These are phyloP conservation scores for Apiotrichum akiyoshidainum DNA, from an alignment of 1,284 basidiomycete species.

Conservation along the genomic window DNA sequence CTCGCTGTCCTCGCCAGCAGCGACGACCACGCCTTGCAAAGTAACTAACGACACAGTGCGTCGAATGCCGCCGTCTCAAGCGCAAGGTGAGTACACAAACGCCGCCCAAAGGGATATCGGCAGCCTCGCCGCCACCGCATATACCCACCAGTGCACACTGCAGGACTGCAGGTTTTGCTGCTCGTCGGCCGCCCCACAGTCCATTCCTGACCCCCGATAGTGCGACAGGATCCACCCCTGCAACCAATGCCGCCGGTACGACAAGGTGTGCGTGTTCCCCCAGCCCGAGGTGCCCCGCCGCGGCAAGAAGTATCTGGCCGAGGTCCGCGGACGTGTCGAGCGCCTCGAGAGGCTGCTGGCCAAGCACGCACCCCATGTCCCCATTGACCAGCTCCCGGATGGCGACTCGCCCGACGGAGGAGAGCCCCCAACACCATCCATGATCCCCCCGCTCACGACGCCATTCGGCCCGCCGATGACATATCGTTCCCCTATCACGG, in stretches of 20 bases:
- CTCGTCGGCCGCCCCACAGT: neutral
- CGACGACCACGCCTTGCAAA: neutral
- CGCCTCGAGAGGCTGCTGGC: slow-evolving; percentile 19
- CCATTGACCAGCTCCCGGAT: slow-evolving; percentile 10
- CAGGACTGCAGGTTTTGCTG: neutral
- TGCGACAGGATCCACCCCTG: slow-evolving; percentile 24
- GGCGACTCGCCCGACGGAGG: slow-evolving; percentile 4
- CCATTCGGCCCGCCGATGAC: neutral
- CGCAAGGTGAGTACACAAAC: slow-evolving; percentile 18
- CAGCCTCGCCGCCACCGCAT: neutral
- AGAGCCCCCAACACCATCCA: neutral
- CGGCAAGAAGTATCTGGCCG: slow-evolving; percentile 26
- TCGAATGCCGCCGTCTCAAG: slow-evolving; percentile 26
- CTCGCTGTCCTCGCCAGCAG: too few species aligned
- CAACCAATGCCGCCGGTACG: slow-evolving; percentile 23
- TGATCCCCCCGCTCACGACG: neutral
- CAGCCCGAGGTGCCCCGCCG: slow-evolving; percentile 14
- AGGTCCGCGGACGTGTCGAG: slow-evolving; percentile 21
- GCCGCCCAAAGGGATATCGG: neutral
- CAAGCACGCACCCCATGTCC: slow-evolving; percentile 14
- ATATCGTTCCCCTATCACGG: neutral
- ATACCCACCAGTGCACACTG: neutral
- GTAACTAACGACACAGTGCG: slow-evolving; percentile 19
- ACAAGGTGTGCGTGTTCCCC: slow-evolving; percentile 22
- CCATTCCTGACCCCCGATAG: slow-evolving; percentile 9